Percentiles rank a stretch among this genome's conserved stretches.
phyloP scores from a whole-genome alignment of 148 eudicot species.

The Rheum nobile region DNA sequence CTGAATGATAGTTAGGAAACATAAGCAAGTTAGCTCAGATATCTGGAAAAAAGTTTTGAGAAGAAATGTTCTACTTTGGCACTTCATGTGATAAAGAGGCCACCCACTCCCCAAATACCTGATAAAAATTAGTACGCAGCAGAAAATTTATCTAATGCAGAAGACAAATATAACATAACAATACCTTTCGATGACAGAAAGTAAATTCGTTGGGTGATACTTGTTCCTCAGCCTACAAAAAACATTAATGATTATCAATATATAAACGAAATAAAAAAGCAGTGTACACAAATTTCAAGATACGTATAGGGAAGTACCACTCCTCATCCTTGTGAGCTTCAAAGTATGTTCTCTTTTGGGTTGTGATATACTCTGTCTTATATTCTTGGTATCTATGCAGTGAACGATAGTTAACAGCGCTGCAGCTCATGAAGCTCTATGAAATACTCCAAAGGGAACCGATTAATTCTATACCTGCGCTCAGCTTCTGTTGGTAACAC shows the following conservation, averaged over 20 bases:
- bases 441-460: not conserved
- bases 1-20: slow-evolving; percentile 18
- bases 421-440: not conserved
- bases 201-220: slow-evolving; percentile 87
- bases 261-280: not conserved
- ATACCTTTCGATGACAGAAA: slow-evolving; percentile 83
- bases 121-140: not conserved
- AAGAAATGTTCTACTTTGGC: not conserved
- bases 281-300: not conserved
- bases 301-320: slow-evolving; percentile 35
- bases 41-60: not conserved
- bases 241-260: slow-evolving; percentile 5
- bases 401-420: not conserved
- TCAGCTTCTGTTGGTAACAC: slow-evolving; percentile 91
- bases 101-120: not conserved
- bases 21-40: not conserved
- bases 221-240: slow-evolving; percentile 79
- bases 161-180: not conserved
- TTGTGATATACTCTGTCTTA: slow-evolving; percentile 79
- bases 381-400: slow-evolving; percentile 77
- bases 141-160: not conserved
- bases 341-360: slow-evolving; percentile 85
- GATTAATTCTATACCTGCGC: slow-evolving; percentile 45
- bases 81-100: not conserved
- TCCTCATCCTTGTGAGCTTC: slow-evolving; percentile 95